Evolutionary conservation across 768 basidiomycete genomes (phyloP), one percentile per base, ranked within the genome.

Genomic region (Hypsizygus marmoreus): DNA sequence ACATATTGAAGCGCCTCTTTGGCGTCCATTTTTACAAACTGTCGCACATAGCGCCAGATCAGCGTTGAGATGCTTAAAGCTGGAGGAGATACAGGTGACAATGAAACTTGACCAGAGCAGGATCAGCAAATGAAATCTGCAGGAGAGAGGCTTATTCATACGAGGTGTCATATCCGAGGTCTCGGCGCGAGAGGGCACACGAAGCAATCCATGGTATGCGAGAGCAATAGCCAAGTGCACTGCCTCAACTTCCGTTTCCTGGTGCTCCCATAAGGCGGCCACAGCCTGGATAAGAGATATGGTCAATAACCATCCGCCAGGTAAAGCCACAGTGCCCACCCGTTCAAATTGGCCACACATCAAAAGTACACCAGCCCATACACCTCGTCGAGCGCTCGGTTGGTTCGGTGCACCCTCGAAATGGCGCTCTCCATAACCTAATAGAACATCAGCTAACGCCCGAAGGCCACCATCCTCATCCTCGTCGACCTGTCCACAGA

Each of bases 341-440:
- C 88, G 72, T 67, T 99, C 97, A 56, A 97, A 99, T 61, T 97
- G 88, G 11, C 93, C 97, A 55, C 89, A 91, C 72, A 94, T 85
- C 16, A 97, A 76, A 50, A 98, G 67, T 1, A 97, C 84, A 49
- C 81, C 80, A 4, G 89, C 84, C 90, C 90, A 93, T 6, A 83
- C 73, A 24, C 88, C 86, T 25, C 76, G 78, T 49, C 74, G 79
- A 8, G 79, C 70, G 11, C 77, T 73, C 59, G 78, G 68, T 67
- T 87, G 74, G 55, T 76, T 72, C 37, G 80, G 69, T 47, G 81
- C 67, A 48, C 88, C 77, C 53, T 91, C 83, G 61, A 93, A 92
- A 59, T 92, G 87, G 25, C 86, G 81, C 54, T 91, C 85, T 6
- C 90, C 91, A 53, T 90, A 89, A 33, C 82, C 81, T 9, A 88